Percentiles rank a stretch among this genome's conserved stretches.
Conservation (phyloP, 2,329 filamentous ascomycete species). For the Chaetomium sp. region DNA sequence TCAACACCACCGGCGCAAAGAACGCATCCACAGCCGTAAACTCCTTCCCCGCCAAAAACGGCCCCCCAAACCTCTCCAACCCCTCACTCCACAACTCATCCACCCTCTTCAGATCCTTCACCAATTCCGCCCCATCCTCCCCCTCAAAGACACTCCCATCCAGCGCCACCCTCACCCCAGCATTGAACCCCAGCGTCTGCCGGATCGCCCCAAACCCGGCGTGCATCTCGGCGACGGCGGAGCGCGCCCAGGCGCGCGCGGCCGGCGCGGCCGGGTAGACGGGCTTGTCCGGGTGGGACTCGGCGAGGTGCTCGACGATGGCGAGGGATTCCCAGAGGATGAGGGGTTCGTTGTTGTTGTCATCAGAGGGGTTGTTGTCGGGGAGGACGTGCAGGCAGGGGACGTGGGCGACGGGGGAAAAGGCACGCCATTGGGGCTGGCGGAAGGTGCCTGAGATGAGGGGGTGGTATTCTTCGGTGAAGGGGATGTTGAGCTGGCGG, state of each 20-base stretch:
- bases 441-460: slow-evolving; percentile 38
- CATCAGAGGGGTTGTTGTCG: background rate
- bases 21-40: slow-evolving; percentile 48
- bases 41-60: slow-evolving; percentile 44
- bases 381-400: slow-evolving; percentile 44
- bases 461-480: slow-evolving; percentile 44
- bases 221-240: slow-evolving; percentile 52
- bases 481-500: slow-evolving; percentile 47
- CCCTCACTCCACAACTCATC: slow-evolving; percentile 45
- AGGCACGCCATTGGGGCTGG: slow-evolving; percentile 39
- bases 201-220: slow-evolving; percentile 47
- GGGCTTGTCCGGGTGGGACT: slow-evolving; percentile 42
- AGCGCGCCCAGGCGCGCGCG: slow-evolving; percentile 48
- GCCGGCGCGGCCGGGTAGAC: slow-evolving; percentile 44
- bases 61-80: slow-evolving; percentile 45
- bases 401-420: slow-evolving; percentile 48
- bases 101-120: slow-evolving; percentile 43
- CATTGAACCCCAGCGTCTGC: slow-evolving; percentile 48
- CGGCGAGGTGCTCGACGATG: slow-evolving; percentile 52
- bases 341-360: slow-evolving; percentile 24
- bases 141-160: slow-evolving; percentile 29
- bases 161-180: slow-evolving; percentile 44
- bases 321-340: slow-evolving; percentile 52
- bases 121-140: slow-evolving; percentile 28
- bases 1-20: slow-evolving; percentile 46